Percentiles rank a stretch among this genome's conserved stretches.
phyloP scores from a whole-genome alignment of 2,329 filamentous ascomycete genomes.

The Sordariomycetes sp. region DNA sequence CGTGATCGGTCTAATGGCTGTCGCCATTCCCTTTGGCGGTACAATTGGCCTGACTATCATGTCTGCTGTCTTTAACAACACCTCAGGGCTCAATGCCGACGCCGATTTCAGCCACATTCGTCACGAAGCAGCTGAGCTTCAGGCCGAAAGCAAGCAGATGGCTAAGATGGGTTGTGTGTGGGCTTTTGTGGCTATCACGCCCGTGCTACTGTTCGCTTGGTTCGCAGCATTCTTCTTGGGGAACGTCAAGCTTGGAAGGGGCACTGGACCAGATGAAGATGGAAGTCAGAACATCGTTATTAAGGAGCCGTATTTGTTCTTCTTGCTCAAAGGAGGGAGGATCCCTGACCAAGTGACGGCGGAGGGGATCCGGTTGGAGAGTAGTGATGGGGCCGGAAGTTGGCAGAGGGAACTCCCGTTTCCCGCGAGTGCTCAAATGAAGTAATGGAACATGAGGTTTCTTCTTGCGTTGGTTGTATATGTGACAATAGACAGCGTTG shows the following conservation, averaged over 20 bases:
- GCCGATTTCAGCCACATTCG: conserved; percentile 14
- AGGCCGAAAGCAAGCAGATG: conserved; percentile 12
- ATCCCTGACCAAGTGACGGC: conserved; percentile 4
- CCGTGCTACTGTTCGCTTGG: conserved; percentile 37
- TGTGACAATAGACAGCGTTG: no score
- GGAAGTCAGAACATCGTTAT: conserved; percentile 16
- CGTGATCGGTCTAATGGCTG: conserved; percentile 49
- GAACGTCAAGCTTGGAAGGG: conserved; percentile 19
- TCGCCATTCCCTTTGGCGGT: conserved; percentile 54
- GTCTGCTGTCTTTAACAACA: conserved; percentile 61
- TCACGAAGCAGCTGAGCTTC: conserved; percentile 4
- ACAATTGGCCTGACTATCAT: conserved; percentile 58
- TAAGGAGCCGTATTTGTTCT: conserved; percentile 18
- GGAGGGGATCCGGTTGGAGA: conserved; percentile 9
- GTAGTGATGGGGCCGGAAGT: background rate
- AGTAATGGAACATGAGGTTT: no score
- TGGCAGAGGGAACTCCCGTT: no score
- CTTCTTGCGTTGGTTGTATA: no score
- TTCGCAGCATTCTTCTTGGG: conserved; percentile 17
- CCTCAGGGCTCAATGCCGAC: conserved; percentile 16
- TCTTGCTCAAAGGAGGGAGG: conserved; percentile 8
- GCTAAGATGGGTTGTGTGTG: conserved; percentile 49
- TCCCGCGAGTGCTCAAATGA: no score
- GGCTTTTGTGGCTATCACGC: conserved; percentile 53
- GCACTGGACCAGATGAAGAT: conserved; percentile 13